Conservation (phyloP, 768 basidiomycete genomes). For the Amanita pseudoporphyria region DNA sequence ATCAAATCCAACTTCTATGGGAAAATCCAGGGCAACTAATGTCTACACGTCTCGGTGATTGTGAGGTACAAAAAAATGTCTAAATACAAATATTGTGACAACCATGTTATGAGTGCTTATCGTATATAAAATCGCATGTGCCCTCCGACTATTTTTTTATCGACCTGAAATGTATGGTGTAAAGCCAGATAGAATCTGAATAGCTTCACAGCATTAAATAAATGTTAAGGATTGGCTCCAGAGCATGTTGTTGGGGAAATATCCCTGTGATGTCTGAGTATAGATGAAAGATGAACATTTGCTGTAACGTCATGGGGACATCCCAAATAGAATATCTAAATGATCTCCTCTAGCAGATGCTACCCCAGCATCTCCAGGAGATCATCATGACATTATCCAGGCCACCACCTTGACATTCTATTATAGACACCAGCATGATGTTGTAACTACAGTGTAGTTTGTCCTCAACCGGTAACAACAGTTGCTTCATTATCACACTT, state of each 20-base stretch:
- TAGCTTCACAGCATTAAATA: background rate
- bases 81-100: background rate
- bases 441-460: too few relatives aligned
- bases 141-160: background rate
- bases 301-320: background rate
- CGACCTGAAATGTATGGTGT: background rate
- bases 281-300: background rate
- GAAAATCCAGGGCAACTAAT: too few relatives aligned
- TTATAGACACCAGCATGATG: too few relatives aligned
- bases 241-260: background rate
- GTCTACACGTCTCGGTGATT: background rate
- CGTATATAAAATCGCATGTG: conserved; percentile 1
- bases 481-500: too few relatives aligned
- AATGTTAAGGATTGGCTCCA: background rate
- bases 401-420: background rate
- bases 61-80: background rate
- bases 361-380: background rate
- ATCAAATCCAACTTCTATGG: too few relatives aligned
- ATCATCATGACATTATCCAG: background rate
- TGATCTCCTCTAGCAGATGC: background rate
- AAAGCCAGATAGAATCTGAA: background rate
- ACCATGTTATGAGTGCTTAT: conserved; percentile 1
- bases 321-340: background rate
- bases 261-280: background rate
- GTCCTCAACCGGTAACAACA: too few relatives aligned